These are phyloP conservation scores for Fusarium camptoceras DNA, from an alignment of 2,329 filamentous ascomycete species.

Conservation along the genomic window DNA sequence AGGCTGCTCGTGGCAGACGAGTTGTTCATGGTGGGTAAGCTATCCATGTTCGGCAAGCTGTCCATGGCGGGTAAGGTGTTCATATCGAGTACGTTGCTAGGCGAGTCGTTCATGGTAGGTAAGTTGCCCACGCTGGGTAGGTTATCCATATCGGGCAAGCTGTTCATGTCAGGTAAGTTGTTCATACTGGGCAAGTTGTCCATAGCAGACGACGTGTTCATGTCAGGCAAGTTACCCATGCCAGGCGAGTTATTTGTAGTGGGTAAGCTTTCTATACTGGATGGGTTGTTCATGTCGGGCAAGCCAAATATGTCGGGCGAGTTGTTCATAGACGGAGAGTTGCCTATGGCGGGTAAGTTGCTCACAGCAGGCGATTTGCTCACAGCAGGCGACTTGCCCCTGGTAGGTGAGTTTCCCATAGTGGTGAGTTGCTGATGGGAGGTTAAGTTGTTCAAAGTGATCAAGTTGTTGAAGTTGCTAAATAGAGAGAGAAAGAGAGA, in stretches of 20 bases:
- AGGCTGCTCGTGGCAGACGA: background rate
- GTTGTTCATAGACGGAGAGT: too few species aligned
- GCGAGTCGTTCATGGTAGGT: background rate
- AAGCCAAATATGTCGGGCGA: too few species aligned
- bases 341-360: too few species aligned
- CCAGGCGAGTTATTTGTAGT: too few species aligned
- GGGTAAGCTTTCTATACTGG: too few species aligned
- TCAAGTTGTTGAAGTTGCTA: background rate
- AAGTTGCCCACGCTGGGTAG: too few species aligned
- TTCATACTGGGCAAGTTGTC: too few species aligned
- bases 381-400: constrained; percentile 3
- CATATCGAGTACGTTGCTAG: background rate
- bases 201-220: background rate
- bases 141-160: too few species aligned
- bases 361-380: too few species aligned
- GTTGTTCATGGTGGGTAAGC: background rate
- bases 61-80: background rate
- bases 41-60: background rate
- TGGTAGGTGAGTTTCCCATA: constrained; percentile 44
- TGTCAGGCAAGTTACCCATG: background rate
- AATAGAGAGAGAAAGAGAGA: background rate
- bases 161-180: too few species aligned
- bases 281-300: too few species aligned
- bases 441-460: background rate
- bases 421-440: constrained; percentile 3